Base-by-base conservation (phyloP, 352 stramenopile genomes). In the Pythium sp. region DNA sequence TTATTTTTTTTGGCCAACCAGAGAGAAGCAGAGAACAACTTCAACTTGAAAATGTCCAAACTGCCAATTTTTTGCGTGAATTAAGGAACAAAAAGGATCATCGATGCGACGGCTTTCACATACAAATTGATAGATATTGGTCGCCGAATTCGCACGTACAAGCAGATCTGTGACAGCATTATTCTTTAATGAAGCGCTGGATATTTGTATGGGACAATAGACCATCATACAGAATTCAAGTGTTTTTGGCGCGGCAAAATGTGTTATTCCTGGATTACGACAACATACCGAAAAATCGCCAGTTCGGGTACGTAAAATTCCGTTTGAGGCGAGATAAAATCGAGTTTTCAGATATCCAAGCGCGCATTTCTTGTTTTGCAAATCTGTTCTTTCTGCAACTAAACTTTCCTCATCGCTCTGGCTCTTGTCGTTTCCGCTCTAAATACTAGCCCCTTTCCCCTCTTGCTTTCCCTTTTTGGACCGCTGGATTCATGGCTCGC, bases 1-100 rank as follows among this genome's bases (percentile, higher is more conserved):
- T 77, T 79, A 54, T 0, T 6, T 2, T 22, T 76, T 86, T 78
- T 70, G 30, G 12, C 75, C 69, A 81, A 86, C 77, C 11, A 51
- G 3, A 47, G 12, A 1, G 0, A 1, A 14, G 15, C 1, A 53
- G 2, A 12, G 34, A 62, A 61, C 71, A 80, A 80, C 74, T 80
- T 80, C 74, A 80, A 80, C 74, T 80, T 80, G 74, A 63, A 34
- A 34, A 34, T 49, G 15, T n/a, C 41, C 15, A 15, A 49, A 5
- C 41, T 20, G 41, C 15, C 15, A n/a, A 49, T 49, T 49, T 49
- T 49, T 49, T 18, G 41, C 18, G 14, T 15, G 5, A 49, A 49
- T n/a, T 11, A 20, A 41, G 41, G 41, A 49, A 49, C 41, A 49
- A 49, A 49, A 49, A 22, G 41, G 41, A 49, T 49, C 15, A 22